Conservation (phyloP, 108 stramenopile genomes). For the Mediolabrus comicus region DNA sequence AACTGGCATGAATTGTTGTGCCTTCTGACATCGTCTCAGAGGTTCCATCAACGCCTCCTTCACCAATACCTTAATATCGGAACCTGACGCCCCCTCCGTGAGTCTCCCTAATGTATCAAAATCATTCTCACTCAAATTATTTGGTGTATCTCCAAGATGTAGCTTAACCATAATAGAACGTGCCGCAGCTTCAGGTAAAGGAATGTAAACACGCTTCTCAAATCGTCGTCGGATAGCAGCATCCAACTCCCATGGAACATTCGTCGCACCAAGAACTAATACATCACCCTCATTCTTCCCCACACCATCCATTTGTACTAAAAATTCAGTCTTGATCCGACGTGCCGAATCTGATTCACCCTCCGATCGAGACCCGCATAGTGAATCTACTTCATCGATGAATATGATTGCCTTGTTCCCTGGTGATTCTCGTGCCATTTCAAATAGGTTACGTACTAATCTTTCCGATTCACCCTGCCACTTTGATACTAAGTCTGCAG, state of each 20-base stretch:
- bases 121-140: slow-evolving; percentile 80
- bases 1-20: slow-evolving; percentile 84
- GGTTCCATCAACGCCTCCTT: slow-evolving; percentile 99
- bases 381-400: slow-evolving; percentile 97
- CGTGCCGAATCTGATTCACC: slow-evolving; percentile 91
- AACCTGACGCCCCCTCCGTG: slow-evolving; percentile 89
- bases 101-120: slow-evolving; percentile 78
- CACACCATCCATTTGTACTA: slow-evolving; percentile 99
- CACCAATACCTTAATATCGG: slow-evolving; percentile 94
- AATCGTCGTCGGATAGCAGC: slow-evolving; percentile 99
- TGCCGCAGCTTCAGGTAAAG: slow-evolving; percentile 90
- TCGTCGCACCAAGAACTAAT: slow-evolving; percentile 94
- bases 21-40: slow-evolving; percentile 90
- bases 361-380: slow-evolving; percentile 89
- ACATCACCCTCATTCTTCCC: slow-evolving; percentile 81
- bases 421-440: slow-evolving; percentile 94
- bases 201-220: slow-evolving; percentile 99
- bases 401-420: slow-evolving; percentile 92
- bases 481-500: slow-evolving; percentile 95
- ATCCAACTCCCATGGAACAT: slow-evolving; percentile 99
- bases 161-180: slow-evolving; percentile 91
- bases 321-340: slow-evolving; percentile 98
- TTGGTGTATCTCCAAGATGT: slow-evolving; percentile 90
- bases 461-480: slow-evolving; percentile 99
- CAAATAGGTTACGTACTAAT: slow-evolving; percentile 96